Base-by-base conservation (phyloP, 257 asterid species). In the Dorcoceras hygrometricum region DNA sequence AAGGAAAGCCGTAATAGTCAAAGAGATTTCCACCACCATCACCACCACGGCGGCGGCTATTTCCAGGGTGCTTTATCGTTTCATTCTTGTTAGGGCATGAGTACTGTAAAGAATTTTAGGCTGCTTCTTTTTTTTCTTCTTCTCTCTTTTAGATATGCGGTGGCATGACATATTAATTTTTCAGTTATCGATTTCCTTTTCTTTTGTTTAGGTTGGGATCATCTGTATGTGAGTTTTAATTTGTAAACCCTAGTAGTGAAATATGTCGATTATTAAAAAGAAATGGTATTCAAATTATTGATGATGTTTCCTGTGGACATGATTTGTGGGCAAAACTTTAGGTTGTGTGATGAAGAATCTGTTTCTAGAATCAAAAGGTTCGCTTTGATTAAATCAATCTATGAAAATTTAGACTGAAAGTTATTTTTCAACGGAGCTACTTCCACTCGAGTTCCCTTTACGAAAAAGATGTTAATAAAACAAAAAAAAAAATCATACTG, bases 11-110 rank as follows among this genome's bases (percentile, higher is more conserved):
- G 64, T 19, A 63, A 26, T 3, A 67, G 59, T 32, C 60, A 64
- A 26, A 77, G 53, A 62, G 68, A 56, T 6, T 57, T 39, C 2
- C 64, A 51, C 19, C 43, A 58, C 39, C 71, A 75, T 3, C 69
- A 69, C 14, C 79, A 77, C 27, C 75, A 77, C 39, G 29, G 27
- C 39, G 29, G 27, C 71, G 63, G 63, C 36, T 32, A 63, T 71
- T 63, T 75, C 10, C 69, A 64, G 19, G 51, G 64, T 50, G 36
- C 79, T 25, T 65, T 77, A 27, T 75, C 80, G 5, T 81, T 81
- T 34, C 53, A 36, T 23, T 76, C 83, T 50, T 78, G 81, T 64
- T 73, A 71, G 57, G 57, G 20, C 54, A 5, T 46, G 54, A 46
- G 16, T 16, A 14, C 3, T 14, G n/a, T 16, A 16, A 46, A 46